Evolutionary conservation across 2,329 filamentous ascomycete genomes (phyloP).

Genomic region (Aspergillus amoenus): DNA sequence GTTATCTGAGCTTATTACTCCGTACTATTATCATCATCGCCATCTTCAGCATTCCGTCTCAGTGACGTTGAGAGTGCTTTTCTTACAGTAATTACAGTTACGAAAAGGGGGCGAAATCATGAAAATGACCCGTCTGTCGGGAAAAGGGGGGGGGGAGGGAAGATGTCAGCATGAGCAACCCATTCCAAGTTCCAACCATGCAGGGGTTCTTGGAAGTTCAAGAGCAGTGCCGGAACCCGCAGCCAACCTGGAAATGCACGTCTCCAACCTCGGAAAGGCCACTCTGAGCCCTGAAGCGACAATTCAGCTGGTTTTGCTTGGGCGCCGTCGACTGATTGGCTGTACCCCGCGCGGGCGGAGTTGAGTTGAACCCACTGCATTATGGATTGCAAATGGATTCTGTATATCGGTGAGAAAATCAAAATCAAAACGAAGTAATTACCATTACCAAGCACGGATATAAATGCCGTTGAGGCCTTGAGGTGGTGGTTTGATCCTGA

Average conservation of each 20-base stretch:
- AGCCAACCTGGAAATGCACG: neutral
- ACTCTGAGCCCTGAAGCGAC: neutral
- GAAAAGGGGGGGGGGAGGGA: neutral
- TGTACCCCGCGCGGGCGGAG: neutral
- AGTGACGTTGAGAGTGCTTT: neutral
- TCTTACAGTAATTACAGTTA: neutral
- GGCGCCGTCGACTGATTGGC: neutral
- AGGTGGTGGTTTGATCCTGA: too few species aligned
- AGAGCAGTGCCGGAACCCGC: too few species aligned
- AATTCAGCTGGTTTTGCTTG: neutral
- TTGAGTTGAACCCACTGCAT: neutral
- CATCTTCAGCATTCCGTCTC: too few species aligned
- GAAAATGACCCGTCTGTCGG: neutral
- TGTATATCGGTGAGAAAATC: neutral
- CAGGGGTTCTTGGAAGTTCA: neutral
- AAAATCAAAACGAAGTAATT: too few species aligned
- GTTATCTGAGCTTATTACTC: neutral
- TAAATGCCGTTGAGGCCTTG: too few species aligned
- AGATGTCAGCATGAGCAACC: slow-evolving; percentile 8
- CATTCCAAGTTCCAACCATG: slow-evolving; percentile 3
- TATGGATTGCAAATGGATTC: neutral
- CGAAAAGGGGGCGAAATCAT: neutral
- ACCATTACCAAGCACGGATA: too few species aligned
- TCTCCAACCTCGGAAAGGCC: neutral
- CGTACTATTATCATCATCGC: neutral